Evolutionary conservation across 2,329 filamentous ascomycete species (phyloP).

Genomic region (Polychaeton citri): DNA sequence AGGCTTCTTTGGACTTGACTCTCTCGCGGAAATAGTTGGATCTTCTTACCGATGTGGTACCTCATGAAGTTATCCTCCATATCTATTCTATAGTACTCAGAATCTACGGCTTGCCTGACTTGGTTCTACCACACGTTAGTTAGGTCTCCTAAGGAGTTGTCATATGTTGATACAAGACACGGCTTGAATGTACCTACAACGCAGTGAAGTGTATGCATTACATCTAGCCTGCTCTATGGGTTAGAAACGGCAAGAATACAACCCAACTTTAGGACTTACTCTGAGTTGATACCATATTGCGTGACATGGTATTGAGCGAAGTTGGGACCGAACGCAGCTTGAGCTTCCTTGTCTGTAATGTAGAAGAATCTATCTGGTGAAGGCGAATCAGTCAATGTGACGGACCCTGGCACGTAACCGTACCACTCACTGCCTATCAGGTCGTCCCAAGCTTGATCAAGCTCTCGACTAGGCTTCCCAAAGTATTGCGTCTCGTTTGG

Average conservation of each 20-base stretch:
- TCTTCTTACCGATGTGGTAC: constrained; percentile 4
- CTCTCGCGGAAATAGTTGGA: no score
- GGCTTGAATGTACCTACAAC: constrained; percentile 1
- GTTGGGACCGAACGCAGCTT: constrained; percentile 5
- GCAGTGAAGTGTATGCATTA: constrained; percentile 10
- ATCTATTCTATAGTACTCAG: constrained; percentile 2
- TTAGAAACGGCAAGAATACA: no score
- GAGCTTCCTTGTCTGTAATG: constrained; percentile 8
- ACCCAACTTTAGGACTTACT: no score
- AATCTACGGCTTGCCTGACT: constrained; percentile 3
- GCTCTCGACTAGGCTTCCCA: neutral
- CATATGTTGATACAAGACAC: no score
- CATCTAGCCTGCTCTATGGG: constrained; percentile 6
- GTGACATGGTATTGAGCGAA: constrained; percentile 3
- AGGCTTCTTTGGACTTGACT: no score
- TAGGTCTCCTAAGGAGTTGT: no score
- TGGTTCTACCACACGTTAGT: constrained; percentile 4
- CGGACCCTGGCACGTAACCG: no score
- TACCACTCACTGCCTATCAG: no score
- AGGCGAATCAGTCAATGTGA: no score
- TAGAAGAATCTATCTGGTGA: constrained; percentile 9
- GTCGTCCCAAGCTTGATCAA: constrained; percentile 4
- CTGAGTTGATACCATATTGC: constrained; percentile 7
- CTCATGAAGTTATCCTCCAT: constrained; percentile 1
- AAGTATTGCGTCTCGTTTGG: neutral